phyloP scores from a whole-genome alignment of 1,284 basidiomycete species.

The Pseudozyma tsukubaensis region DNA sequence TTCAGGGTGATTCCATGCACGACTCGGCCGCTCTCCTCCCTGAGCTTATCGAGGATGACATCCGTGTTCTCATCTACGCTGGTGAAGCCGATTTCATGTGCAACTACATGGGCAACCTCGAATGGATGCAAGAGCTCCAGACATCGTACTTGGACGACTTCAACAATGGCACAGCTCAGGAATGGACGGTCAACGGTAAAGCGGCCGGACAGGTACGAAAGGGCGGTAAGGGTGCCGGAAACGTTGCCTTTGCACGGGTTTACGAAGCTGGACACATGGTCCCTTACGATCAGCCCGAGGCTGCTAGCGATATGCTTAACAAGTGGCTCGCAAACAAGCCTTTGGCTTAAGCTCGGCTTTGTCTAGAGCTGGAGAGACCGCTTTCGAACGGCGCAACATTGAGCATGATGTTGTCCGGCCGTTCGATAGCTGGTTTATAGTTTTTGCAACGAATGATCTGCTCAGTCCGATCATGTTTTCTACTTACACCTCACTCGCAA shows the following conservation, averaged over 20 bases:
- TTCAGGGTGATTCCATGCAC: slow-evolving; percentile 82
- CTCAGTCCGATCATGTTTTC: too few species aligned
- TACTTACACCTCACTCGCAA: too few species aligned
- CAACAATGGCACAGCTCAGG: slow-evolving; percentile 49
- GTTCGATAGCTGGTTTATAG: too few species aligned
- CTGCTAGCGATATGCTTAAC: slow-evolving; percentile 75
- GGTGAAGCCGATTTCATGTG: slow-evolving; percentile 83
- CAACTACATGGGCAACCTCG: slow-evolving; percentile 64
- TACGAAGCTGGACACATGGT: slow-evolving; percentile 66
- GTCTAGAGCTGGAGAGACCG: too few species aligned
- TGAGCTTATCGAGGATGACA: slow-evolving; percentile 79
- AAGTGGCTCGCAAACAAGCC: slow-evolving; percentile 73
- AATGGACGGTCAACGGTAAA: slow-evolving; percentile 55
- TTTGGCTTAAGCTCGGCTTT: slow-evolving; percentile 10
- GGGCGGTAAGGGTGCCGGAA: slow-evolving; percentile 63
- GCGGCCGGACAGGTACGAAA: slow-evolving; percentile 54
- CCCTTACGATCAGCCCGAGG: slow-evolving; percentile 83
- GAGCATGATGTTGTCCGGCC: too few species aligned
- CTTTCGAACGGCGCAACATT: too few species aligned
- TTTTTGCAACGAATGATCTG: too few species aligned
- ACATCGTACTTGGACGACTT: slow-evolving; percentile 59
- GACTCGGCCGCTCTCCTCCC: slow-evolving; percentile 80
- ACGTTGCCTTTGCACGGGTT: slow-evolving; percentile 55
- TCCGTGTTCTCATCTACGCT: slow-evolving; percentile 83
- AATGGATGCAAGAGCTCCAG: slow-evolving; percentile 61